Evolutionary conservation across 139 green algal genomes (phyloP).

Genomic region (Coccomyxa sp.): DNA sequence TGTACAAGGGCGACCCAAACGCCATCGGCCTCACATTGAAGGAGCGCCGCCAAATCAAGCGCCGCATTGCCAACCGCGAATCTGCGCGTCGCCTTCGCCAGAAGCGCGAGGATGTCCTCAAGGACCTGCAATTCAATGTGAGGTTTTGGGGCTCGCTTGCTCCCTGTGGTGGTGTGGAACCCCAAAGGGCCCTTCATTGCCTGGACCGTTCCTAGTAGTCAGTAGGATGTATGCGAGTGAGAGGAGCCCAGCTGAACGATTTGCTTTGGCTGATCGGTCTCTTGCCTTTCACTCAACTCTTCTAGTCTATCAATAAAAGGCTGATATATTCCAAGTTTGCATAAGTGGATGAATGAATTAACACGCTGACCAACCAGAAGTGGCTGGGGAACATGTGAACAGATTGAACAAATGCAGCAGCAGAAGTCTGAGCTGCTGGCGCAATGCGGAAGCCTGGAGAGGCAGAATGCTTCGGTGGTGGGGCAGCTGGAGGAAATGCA

Average conservation of each 20-base stretch:
- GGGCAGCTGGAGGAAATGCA: not conserved
- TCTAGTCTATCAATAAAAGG: too few relatives aligned
- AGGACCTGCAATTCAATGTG: conserved; percentile 26
- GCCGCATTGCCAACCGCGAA: conserved; percentile 40
- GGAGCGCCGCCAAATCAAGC: conserved; percentile 31
- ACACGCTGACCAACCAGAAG: not conserved
- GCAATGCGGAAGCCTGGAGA: not conserved
- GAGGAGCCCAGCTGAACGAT: not conserved
- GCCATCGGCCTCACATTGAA: conserved; percentile 13
- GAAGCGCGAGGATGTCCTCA: conserved; percentile 20
- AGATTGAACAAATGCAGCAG: not conserved
- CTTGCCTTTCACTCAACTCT: too few relatives aligned
- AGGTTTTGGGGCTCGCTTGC: not conserved
- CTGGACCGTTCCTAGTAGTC: too few relatives aligned
- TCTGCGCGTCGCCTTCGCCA: conserved; percentile 29
- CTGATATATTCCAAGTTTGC: too few relatives aligned
- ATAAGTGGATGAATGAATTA: not conserved
- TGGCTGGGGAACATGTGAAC: not conserved
- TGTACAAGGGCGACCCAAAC: conserved; percentile 22
- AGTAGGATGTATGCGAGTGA: not conserved
- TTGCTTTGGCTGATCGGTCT: too few relatives aligned
- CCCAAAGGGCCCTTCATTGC: too few relatives aligned
- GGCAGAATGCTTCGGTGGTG: not conserved
- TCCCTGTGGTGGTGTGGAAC: too few relatives aligned
- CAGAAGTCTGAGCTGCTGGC: not conserved